These are phyloP conservation scores for Leccinum rimulosum DNA, from an alignment of 768 basidiomycete species.

Conservation along the genomic window DNA sequence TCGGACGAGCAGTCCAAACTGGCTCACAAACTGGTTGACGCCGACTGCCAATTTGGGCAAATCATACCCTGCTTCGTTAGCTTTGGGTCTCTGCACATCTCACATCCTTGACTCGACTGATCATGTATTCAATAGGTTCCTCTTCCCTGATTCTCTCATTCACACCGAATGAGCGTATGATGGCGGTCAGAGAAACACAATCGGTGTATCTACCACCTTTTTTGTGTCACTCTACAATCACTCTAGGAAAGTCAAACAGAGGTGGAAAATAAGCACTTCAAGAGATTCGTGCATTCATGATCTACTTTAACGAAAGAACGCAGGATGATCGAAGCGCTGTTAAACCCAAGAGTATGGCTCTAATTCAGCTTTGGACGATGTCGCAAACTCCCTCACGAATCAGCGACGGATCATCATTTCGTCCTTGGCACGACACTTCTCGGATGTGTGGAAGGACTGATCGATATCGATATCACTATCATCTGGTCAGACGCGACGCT, in stretches of 20 bases:
- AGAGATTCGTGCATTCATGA: conserved; percentile 33
- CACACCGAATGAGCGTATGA: conserved; percentile 56
- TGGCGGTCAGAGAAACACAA: conserved; percentile 45
- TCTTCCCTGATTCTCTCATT: conserved; percentile 79
- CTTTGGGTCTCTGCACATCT: too few relatives aligned
- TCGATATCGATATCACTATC: conserved; percentile 66
- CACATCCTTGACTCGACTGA: conserved; percentile 2
- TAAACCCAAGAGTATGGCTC: conserved; percentile 73
- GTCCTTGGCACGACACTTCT: conserved; percentile 69
- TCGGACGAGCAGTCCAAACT: conserved; percentile 18
- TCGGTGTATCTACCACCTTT: neutral
- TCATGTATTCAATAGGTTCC: conserved; percentile 39
- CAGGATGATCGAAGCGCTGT: conserved; percentile 66
- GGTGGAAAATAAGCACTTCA: conserved; percentile 79
- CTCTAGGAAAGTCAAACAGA: conserved; percentile 71
- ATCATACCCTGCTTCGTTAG: too few relatives aligned
- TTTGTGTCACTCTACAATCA: neutral
- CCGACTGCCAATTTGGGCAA: too few relatives aligned
- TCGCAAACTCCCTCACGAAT: conserved; percentile 69
- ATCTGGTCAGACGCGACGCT: conserved; percentile 65
- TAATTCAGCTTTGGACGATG: conserved; percentile 60
- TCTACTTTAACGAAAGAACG: neutral
- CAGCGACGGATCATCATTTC: conserved; percentile 63
- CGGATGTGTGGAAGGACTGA: conserved; percentile 59
- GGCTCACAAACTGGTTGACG: conserved; percentile 29